Base-by-base conservation (phyloP, 352 stramenopile genomes). In the Saprolegnia diclina region DNA sequence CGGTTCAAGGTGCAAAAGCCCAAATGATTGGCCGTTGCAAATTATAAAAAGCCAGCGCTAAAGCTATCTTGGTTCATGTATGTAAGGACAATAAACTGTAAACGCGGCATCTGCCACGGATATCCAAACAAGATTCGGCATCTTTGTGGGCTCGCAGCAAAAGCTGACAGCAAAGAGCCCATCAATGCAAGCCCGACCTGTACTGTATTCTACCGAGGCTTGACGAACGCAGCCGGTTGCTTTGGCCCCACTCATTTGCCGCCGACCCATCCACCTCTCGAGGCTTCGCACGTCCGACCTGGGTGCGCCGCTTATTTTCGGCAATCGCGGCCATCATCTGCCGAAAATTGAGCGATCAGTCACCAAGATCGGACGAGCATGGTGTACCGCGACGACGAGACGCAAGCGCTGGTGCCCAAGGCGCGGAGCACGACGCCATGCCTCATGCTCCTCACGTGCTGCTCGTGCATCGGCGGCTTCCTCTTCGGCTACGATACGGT, bases 401-500 rank as follows among this genome's bases (percentile, higher is more conserved):
- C 13, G 13, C 42, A 48, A n/a, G 13, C 42, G 7, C 42, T 48
- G 42, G 42, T 48, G 42, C 42, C 11, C 42, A 48, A 48, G 42
- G 18, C 42, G 13, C 42, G 18, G 42, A 14, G 42, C 42, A 14
- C 35, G 54, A n/a, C 21, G 54, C 19, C 29, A 24, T 42, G 77
- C 37, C 14, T 70, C 18, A 19, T 35, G 19, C 24, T 70, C 37
- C 46, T 70, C 18, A 70, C 63, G 18, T 48, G 35, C 22, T 64
- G 63, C 40, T 57, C 63, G 3, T 61, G 52, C 48, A 70, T 70
- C n/a, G 63, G 63, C 22, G 63, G 63, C 45, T 70, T 70, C 54
- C 50, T 70, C n/a, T 70, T 70, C 42, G 63, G 63, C 63, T 70
- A 70, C 2, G 63, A 70, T 24, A 70, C 63, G 21, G 63, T 70